A percentile compares a stretch with the other conserved stretches of the same genome.
phyloP scores from a whole-genome alignment of 805 yeast genomes.

The Starmerella stigmatis region DNA sequence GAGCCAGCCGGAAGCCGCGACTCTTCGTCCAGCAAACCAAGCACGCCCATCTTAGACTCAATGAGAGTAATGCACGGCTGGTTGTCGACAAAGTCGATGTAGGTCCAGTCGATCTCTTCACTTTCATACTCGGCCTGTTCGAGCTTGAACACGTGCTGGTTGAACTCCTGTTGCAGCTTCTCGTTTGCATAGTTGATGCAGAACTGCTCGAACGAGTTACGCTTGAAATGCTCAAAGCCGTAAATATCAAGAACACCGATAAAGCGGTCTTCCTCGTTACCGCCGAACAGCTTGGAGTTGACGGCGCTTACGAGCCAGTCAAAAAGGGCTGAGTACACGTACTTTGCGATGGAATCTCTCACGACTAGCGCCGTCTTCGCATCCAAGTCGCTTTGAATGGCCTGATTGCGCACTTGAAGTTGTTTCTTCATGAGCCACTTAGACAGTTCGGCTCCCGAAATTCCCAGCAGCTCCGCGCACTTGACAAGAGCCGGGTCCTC shows the following conservation, averaged over 20 bases:
- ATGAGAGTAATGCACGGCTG: constrained; percentile 93
- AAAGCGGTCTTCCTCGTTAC: constrained; percentile 59
- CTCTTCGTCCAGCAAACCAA: constrained; percentile 86
- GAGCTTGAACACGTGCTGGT: constrained; percentile 91
- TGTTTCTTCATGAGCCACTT: constrained; percentile 92
- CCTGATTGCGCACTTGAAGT: constrained; percentile 84
- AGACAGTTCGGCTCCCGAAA: constrained; percentile 61
- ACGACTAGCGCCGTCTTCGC: constrained; percentile 81
- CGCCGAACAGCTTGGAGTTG: constrained; percentile 52
- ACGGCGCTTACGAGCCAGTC: constrained; percentile 90
- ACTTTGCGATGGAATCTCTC: constrained; percentile 94
- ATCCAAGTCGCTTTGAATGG: constrained; percentile 71
- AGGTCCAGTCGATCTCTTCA: constrained; percentile 93
- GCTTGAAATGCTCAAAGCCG: constrained; percentile 93
- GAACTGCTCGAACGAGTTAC: constrained; percentile 91
- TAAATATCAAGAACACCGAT: constrained; percentile 96
- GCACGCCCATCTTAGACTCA: constrained; percentile 78
- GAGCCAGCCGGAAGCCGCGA: constrained; percentile 87
- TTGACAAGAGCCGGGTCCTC: constrained; percentile 78
- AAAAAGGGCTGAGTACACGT: constrained; percentile 79
- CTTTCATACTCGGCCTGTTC: constrained; percentile 91
- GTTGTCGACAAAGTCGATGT: constrained; percentile 89
- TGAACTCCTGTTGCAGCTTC: constrained; percentile 92
- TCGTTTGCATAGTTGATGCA: constrained; percentile 96
- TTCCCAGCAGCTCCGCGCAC: constrained; percentile 75